These are phyloP conservation scores for Sporopachydermia quercuum DNA, from an alignment of 805 yeast species.

Conservation along the genomic window DNA sequence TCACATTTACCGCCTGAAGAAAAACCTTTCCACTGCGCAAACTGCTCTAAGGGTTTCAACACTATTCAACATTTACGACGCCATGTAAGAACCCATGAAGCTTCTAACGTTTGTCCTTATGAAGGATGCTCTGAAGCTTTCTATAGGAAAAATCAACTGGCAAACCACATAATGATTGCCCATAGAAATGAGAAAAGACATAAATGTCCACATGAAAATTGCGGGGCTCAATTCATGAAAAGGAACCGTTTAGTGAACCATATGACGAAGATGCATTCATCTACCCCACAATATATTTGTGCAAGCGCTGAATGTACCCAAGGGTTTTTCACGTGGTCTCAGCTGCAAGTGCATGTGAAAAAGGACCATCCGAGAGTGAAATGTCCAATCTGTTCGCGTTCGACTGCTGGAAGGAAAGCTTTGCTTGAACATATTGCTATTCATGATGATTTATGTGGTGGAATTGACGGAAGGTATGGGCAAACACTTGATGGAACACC, in stretches of 20 bases:
- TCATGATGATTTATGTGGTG: constrained; percentile 39
- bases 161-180: constrained; percentile 50
- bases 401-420: constrained; percentile 60
- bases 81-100: constrained; percentile 71
- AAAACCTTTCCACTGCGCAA: constrained; percentile 58
- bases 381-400: constrained; percentile 53
- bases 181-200: constrained; percentile 35
- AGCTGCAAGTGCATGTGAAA: constrained; percentile 51
- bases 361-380: constrained; percentile 56
- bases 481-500: constrained; percentile 16
- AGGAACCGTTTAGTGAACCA: constrained; percentile 58
- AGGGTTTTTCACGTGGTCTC: constrained; percentile 12
- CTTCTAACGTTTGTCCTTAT: constrained; percentile 43
- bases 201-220: constrained; percentile 39
- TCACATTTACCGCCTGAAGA: constrained; percentile 38
- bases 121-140: constrained; percentile 55
- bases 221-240: constrained; percentile 49
- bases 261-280: constrained; percentile 44
- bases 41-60: constrained; percentile 73
- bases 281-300: constrained; percentile 15
- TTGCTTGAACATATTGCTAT: constrained; percentile 57
- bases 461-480: constrained; percentile 55
- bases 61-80: constrained; percentile 68
- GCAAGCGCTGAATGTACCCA: constrained; percentile 12
- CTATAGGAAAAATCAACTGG: constrained; percentile 58